Conservation (phyloP, 345 rosid species). For the Excoecaria cochinchinensis region DNA sequence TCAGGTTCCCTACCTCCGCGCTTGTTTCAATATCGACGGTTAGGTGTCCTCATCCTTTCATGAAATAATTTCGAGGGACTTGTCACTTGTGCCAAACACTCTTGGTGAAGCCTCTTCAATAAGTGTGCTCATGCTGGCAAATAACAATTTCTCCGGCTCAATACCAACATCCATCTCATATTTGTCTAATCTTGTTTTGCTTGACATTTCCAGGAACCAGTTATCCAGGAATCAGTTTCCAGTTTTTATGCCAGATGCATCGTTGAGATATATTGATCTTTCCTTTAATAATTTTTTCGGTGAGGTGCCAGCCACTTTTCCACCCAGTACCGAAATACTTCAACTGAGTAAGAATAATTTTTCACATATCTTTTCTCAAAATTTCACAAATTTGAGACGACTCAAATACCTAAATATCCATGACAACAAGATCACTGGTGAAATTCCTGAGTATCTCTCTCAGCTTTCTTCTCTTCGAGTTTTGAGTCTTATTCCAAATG, state of each 20-base stretch:
- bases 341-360: conserved; percentile 24
- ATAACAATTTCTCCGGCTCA: not conserved
- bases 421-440: conserved; percentile 35
- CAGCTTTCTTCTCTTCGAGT: conserved; percentile 29
- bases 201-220: not conserved
- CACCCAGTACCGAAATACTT: not conserved
- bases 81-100: not conserved
- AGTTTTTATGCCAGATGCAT: not conserved
- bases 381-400: conserved; percentile 8
- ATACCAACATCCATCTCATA: not conserved
- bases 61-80: no score
- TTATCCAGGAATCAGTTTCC: conserved; percentile 6
- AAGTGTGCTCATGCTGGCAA: not conserved
- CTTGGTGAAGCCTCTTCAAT: not conserved
- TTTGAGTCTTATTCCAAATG: conserved; percentile 37
- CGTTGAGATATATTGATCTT: conserved; percentile 2
- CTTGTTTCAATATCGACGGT: no score
- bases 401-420: conserved; percentile 41
- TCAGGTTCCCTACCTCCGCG: no score
- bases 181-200: not conserved
- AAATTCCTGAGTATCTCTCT: conserved; percentile 24
- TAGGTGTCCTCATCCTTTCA: no score
- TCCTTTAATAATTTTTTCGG: not conserved
- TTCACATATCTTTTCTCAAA: conserved; percentile 24
- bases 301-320: not conserved